phyloP scores from a whole-genome alignment of 768 basidiomycete species.

The Daedalea quercina region DNA sequence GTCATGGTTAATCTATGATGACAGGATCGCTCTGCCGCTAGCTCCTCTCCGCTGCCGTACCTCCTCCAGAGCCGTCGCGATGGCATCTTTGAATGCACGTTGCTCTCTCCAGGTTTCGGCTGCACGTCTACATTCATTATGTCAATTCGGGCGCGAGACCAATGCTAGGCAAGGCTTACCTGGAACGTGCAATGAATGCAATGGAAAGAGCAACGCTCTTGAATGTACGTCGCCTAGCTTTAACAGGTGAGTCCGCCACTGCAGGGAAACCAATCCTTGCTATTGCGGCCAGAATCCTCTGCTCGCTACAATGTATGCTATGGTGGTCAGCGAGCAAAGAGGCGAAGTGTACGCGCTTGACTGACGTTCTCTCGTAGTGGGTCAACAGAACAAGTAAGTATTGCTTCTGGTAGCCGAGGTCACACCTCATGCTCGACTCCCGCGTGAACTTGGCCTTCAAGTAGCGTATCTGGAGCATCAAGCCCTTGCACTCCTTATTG shows the following conservation, averaged over 20 bases:
- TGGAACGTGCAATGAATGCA: slow-evolving; percentile 58
- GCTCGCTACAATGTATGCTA: slow-evolving; percentile 44
- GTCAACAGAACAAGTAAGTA: slow-evolving; percentile 75
- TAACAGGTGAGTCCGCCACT: slow-evolving; percentile 22
- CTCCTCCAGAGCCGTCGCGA: slow-evolving; percentile 63
- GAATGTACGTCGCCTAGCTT: slow-evolving; percentile 39
- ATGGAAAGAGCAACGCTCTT: slow-evolving; percentile 51
- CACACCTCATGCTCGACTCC: slow-evolving; percentile 72
- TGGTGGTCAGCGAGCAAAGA: neutral
- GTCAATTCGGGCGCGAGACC: neutral
- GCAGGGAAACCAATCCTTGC: slow-evolving; percentile 67
- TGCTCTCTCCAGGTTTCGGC: slow-evolving; percentile 62
- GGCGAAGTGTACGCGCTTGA: neutral
- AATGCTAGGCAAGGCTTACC: slow-evolving; percentile 35
- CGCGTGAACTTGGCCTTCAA: slow-evolving; percentile 88
- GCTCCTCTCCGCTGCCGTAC: slow-evolving; percentile 35
- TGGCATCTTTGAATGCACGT: slow-evolving; percentile 49
- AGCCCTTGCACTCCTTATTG: slow-evolving; percentile 83
- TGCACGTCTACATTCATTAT: slow-evolving; percentile 39
- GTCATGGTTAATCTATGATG: neutral
- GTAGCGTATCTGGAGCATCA: slow-evolving; percentile 87
- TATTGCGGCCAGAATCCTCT: slow-evolving; percentile 68
- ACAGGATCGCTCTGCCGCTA: neutral
- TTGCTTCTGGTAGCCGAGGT: slow-evolving; percentile 79
- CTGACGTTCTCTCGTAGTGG: slow-evolving; percentile 66